Evolutionary conservation across 2,329 filamentous ascomycete genomes (phyloP).

Genomic region (Fusarium fujikuroi): DNA sequence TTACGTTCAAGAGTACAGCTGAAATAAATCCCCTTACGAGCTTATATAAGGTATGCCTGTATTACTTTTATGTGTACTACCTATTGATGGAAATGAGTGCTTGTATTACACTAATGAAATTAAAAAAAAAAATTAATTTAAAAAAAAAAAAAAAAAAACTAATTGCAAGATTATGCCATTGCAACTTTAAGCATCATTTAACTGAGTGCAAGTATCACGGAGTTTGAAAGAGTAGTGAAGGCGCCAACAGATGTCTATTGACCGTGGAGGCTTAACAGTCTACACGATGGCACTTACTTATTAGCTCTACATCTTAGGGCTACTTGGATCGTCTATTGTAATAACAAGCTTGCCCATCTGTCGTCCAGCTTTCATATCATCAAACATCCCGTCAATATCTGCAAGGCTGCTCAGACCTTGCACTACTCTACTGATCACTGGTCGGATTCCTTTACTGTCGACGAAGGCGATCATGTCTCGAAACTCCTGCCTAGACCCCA

Average conservation of each 20-base stretch:
- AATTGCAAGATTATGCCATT: no score
- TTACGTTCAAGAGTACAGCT: neutral
- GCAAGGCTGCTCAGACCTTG: rapidly evolving
- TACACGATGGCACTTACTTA: neutral
- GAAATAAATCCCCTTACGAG: neutral
- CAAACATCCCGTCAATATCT: neutral
- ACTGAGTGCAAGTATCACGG: no score
- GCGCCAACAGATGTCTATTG: no score
- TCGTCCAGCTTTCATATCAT: neutral
- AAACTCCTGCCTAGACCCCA: neutral
- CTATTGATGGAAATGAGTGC: no score
- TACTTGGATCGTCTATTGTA: neutral
- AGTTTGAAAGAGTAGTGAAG: no score
- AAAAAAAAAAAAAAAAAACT: no score
- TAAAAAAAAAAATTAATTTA: no score
- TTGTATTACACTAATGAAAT: no score
- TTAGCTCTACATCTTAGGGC: neutral
- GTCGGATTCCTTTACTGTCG: neutral
- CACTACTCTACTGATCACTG: neutral
- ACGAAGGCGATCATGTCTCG: neutral
- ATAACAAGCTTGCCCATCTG: neutral
- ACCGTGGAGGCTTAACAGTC: no score
- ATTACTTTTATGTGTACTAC: no score
- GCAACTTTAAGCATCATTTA: no score
- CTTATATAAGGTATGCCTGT: no score